phyloP scores from a whole-genome alignment of 2,329 filamentous ascomycete species.

The Hymenoscyphus fructigenus region DNA sequence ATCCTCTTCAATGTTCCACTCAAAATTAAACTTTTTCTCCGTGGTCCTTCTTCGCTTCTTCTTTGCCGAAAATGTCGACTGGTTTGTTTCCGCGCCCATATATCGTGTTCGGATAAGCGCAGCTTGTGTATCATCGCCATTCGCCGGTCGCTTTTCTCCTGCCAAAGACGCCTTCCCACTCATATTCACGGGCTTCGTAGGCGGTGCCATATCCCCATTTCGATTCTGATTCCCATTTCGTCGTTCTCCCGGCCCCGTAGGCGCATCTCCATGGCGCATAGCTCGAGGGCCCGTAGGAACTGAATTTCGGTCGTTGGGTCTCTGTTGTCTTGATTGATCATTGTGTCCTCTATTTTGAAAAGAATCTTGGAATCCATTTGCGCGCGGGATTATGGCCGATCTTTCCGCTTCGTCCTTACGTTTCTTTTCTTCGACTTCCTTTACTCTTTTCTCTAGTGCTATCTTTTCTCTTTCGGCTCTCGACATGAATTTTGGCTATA shows the following conservation, averaged over 20 bases:
- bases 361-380: slow-evolving; percentile 27
- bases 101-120: slow-evolving; percentile 77
- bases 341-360: slow-evolving; percentile 21
- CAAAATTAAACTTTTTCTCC: slow-evolving; percentile 98
- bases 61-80: slow-evolving; percentile 86
- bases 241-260: slow-evolving; percentile 44
- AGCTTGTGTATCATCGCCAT: slow-evolving; percentile 65
- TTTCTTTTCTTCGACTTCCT: slow-evolving; percentile 66
- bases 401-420: slow-evolving; percentile 42
- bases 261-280: slow-evolving; percentile 54
- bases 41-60: slow-evolving; percentile 93
- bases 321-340: slow-evolving; percentile 24
- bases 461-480: slow-evolving; percentile 79
- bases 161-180: slow-evolving; percentile 35
- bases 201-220: slow-evolving; percentile 28
- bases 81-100: slow-evolving; percentile 85
- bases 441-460: slow-evolving; percentile 73
- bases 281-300: slow-evolving; percentile 73
- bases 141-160: slow-evolving; percentile 39
- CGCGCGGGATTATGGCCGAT: slow-evolving; percentile 19
- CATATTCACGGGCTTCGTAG: slow-evolving; percentile 32
- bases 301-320: slow-evolving; percentile 29
- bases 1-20: slow-evolving; percentile 94
- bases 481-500: slow-evolving; percentile 76
- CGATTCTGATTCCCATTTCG: slow-evolving; percentile 27